These are phyloP conservation scores for Xylaria acuta DNA, from an alignment of 495 filamentous ascomycete genomes.

Conservation along the genomic window DNA sequence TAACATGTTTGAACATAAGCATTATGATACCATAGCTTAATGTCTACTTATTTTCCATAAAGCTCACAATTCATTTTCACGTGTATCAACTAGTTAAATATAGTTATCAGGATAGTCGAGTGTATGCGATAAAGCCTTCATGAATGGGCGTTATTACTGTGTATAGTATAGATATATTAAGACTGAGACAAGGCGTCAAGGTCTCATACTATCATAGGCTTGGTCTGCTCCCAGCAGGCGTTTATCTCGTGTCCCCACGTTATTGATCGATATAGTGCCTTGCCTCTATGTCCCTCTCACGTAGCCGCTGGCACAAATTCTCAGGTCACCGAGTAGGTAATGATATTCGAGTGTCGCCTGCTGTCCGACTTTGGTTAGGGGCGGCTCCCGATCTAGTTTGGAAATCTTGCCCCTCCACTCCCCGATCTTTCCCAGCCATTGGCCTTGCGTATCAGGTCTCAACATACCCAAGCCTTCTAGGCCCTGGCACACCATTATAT, in stretches of 20 bases:
- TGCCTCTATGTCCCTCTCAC: background rate
- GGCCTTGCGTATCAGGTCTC: background rate
- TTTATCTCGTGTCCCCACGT: background rate
- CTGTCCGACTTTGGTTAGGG: background rate
- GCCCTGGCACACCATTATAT: slow-evolving; percentile 29
- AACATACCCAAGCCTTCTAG: slow-evolving; percentile 27
- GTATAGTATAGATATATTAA: too few species aligned
- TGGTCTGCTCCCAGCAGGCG: background rate
- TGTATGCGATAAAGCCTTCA: too few species aligned
- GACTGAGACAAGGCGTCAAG: too few species aligned
- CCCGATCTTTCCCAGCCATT: slow-evolving; percentile 22
- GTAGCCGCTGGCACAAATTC: slow-evolving; percentile 25
- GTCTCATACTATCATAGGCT: background rate
- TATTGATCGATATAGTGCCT: background rate
- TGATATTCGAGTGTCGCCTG: slow-evolving; percentile 27
- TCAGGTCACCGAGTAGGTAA: slow-evolving; percentile 25
- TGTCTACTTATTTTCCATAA: too few species aligned
- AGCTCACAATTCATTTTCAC: too few species aligned
- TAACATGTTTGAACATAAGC: too few species aligned
- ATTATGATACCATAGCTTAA: too few species aligned
- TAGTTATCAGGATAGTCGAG: too few species aligned
- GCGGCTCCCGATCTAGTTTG: slow-evolving; percentile 9
- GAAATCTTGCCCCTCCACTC: slow-evolving; percentile 27
- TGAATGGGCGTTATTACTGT: too few species aligned
- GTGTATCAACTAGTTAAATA: too few species aligned